phyloP scores from a whole-genome alignment of 2,329 filamentous ascomycete species.

The Akanthomyces lecanii region DNA sequence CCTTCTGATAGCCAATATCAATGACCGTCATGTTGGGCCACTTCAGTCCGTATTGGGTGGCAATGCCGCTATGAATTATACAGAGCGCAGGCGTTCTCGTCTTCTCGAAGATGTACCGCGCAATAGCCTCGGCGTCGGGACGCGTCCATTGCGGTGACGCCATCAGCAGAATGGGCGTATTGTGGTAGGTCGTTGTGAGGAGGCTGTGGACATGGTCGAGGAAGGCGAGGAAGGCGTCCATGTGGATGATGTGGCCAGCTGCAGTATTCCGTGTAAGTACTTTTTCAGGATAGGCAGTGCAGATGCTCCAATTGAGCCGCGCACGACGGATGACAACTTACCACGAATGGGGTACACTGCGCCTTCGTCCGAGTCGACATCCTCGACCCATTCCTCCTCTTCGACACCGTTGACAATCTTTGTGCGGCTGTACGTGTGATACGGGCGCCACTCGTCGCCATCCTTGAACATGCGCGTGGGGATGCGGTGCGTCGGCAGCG shows the following conservation, averaged over 20 bases:
- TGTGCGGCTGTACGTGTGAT: conserved; percentile 67
- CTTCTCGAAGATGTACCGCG: conserved; percentile 95
- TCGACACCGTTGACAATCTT: conserved; percentile 46
- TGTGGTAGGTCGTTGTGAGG: conserved; percentile 88
- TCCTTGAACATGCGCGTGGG: conserved; percentile 94
- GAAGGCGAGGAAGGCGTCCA: conserved; percentile 89
- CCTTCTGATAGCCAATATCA: conserved; percentile 88
- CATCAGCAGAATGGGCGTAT: conserved; percentile 90
- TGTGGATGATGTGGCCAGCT: conserved; percentile 80
- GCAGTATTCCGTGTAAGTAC: conserved; percentile 21
- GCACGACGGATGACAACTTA: conserved; percentile 26
- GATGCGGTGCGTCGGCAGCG: conserved; percentile 79
- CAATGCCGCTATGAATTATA: conserved; percentile 82
- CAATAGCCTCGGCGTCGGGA: conserved; percentile 79
- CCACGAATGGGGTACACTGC: conserved; percentile 80
- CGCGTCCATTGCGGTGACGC: conserved; percentile 86
- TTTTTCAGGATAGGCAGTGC: neutral
- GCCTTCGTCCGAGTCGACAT: conserved; percentile 80
- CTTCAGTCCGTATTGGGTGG: conserved; percentile 78
- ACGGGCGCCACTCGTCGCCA: conserved; percentile 70
- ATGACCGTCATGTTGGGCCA: conserved; percentile 76
- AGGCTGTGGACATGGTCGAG: conserved; percentile 87
- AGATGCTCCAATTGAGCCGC: neutral
- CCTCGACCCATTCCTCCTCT: conserved; percentile 78
- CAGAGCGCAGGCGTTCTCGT: conserved; percentile 91